phyloP scores from a whole-genome alignment of 495 filamentous ascomycete species.

The Elasticomyces elasticus region DNA sequence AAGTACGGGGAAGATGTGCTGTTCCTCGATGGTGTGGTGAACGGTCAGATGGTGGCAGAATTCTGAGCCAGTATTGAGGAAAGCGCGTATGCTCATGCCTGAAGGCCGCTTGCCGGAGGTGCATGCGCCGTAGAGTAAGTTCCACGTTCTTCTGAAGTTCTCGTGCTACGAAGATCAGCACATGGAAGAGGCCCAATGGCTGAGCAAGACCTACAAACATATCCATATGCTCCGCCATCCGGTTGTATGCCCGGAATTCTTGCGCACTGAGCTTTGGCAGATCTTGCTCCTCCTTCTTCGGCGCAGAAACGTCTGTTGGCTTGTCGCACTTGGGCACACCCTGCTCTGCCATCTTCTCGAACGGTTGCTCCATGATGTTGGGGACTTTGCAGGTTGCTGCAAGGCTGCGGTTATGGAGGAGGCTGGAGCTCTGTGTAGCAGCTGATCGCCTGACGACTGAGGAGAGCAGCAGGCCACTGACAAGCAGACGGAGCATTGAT shows the following conservation, averaged over 20 bases:
- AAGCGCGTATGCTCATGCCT: constrained; percentile 51
- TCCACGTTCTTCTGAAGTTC: constrained; percentile 67
- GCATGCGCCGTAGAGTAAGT: constrained; percentile 52
- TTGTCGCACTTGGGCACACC: constrained; percentile 6
- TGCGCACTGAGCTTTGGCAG: constrained; percentile 41
- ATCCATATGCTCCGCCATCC: constrained; percentile 69
- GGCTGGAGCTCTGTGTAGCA: neutral
- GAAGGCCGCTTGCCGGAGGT: constrained; percentile 42
- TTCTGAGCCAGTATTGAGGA: constrained; percentile 52
- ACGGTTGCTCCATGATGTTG: constrained; percentile 11
- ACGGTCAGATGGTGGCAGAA: constrained; percentile 60
- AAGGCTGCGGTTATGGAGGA: constrained; percentile 3
- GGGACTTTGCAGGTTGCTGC: neutral
- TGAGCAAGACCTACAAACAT: constrained; percentile 48
- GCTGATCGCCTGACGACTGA: neutral
- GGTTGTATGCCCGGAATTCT: constrained; percentile 60
- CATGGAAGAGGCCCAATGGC: too few species aligned
- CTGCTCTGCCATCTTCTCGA: constrained; percentile 12
- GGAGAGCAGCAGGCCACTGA: constrained; percentile 8
- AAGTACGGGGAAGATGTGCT: constrained; percentile 68
- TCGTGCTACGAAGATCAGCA: constrained; percentile 56
- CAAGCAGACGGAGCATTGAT: constrained; percentile 9
- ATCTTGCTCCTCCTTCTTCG: constrained; percentile 14
- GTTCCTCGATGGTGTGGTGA: constrained; percentile 82
- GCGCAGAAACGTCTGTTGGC: neutral